Conservation (phyloP, 352 stramenopile genomes). For the Globisporangium sylvaticum region DNA sequence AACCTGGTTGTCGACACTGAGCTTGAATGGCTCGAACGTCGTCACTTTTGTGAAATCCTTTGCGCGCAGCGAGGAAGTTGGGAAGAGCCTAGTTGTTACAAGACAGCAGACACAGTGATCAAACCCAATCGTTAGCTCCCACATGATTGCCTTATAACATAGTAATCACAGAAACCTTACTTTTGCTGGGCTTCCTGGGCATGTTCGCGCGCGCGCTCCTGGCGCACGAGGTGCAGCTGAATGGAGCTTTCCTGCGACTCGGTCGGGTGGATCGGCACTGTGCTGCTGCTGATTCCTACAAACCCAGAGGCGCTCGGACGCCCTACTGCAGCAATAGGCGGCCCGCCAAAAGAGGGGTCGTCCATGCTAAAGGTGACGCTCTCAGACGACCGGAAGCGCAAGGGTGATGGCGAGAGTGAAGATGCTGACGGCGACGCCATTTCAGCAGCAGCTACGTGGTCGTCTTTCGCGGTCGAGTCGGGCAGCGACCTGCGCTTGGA, state of each 20-base stretch:
- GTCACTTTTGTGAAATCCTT: slow-evolving; percentile 68
- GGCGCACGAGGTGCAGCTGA: slow-evolving; percentile 45
- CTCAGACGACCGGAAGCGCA: background rate
- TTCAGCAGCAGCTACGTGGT: background rate
- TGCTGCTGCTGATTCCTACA: slow-evolving; percentile 1
- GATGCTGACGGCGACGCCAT: slow-evolving; percentile 1
- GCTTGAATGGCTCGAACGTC: slow-evolving; percentile 42
- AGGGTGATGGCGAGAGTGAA: background rate
- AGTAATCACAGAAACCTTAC: slow-evolving; percentile 12
- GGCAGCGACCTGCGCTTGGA: slow-evolving; percentile 2
- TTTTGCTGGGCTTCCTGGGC: slow-evolving; percentile 36
- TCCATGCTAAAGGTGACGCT: background rate
- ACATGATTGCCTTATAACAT: background rate
- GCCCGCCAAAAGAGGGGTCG: too few relatives aligned
- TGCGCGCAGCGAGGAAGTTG: slow-evolving; percentile 12
- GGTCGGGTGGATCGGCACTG: slow-evolving; percentile 34
- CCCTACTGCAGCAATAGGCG: background rate
- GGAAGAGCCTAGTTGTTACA: slow-evolving; percentile 23
- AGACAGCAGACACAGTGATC: background rate
- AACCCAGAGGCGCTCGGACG: background rate
- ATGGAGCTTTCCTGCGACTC: slow-evolving; percentile 63
- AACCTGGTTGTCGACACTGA: slow-evolving; percentile 64
- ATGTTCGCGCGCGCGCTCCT: slow-evolving; percentile 45
- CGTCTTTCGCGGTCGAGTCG: slow-evolving; percentile 12
- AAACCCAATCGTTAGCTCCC: background rate